Conservation (phyloP, 345 rosid species). For the Mangifera indica region DNA sequence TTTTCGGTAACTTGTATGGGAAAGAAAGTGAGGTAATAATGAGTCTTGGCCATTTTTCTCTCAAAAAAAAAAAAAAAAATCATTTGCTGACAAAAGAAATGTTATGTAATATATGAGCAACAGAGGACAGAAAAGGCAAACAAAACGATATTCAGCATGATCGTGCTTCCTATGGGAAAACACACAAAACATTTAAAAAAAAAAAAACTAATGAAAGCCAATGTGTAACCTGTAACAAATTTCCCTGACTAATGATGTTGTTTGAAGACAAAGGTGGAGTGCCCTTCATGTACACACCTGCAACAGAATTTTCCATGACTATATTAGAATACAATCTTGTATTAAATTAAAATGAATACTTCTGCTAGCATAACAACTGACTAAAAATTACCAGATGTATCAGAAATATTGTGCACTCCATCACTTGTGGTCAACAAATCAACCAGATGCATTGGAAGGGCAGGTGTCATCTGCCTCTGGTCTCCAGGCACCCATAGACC, state of each 20-base stretch:
- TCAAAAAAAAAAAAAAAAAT: neutral
- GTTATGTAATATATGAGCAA: neutral
- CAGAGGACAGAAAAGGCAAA: neutral
- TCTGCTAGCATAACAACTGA: conserved; percentile 5
- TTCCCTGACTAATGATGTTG: conserved; percentile 55
- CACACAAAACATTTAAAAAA: neutral
- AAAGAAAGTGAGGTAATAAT: conserved; percentile 1
- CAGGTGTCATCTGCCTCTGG: conserved; percentile 72
- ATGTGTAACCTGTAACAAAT: conserved; percentile 65
- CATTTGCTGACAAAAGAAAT: neutral
- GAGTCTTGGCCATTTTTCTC: neutral
- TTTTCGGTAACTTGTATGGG: neutral
- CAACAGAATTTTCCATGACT: conserved; percentile 6
- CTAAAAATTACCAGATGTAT: conserved; percentile 50
- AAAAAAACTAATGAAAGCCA: neutral
- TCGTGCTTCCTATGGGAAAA: neutral
- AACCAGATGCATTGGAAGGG: conserved; percentile 82
- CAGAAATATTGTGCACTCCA: conserved; percentile 54
- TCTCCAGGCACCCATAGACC: conserved; percentile 76
- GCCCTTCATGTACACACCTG: conserved; percentile 71
- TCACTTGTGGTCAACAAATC: conserved; percentile 62
- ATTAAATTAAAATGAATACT: neutral
- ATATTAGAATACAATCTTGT: conserved; percentile 8
- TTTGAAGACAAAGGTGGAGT: conserved; percentile 58
- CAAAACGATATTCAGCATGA: neutral